These are phyloP conservation scores for Candida nemodendra DNA, from an alignment of 805 yeast species.

Conservation along the genomic window DNA sequence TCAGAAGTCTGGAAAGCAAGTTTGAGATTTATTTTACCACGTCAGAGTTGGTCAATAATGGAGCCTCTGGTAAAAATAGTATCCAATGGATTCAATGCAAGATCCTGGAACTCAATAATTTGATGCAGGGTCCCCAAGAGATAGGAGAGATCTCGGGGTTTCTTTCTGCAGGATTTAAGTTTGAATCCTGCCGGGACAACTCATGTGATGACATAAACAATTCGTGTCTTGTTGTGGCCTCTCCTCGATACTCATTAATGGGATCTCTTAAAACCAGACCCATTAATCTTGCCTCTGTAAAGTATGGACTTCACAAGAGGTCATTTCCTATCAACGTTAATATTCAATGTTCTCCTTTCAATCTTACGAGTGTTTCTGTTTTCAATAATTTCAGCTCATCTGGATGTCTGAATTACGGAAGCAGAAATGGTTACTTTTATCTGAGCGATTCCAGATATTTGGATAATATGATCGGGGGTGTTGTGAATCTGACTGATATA, in stretches of 20 bases:
- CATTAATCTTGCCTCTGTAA: not conserved
- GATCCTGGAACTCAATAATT: slow-evolving; percentile 6
- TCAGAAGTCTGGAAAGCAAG: slow-evolving; percentile 3
- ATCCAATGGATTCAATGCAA: slow-evolving; percentile 24
- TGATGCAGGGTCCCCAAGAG: not conserved
- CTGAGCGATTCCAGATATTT: slow-evolving; percentile 41
- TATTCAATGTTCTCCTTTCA: slow-evolving; percentile 26
- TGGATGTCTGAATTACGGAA: slow-evolving; percentile 28
- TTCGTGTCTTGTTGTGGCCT: slow-evolving; percentile 12
- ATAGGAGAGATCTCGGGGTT: slow-evolving; percentile 6
- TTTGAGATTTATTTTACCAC: slow-evolving; percentile 18
- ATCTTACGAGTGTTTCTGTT: slow-evolving; percentile 21
- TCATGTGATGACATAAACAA: slow-evolving; percentile 27
- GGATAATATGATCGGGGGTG: slow-evolving; percentile 47
- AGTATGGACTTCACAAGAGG: not conserved
- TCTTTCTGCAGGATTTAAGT: slow-evolving; percentile 20
- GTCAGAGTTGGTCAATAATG: slow-evolving; percentile 13
- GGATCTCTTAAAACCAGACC: slow-evolving; percentile 2
- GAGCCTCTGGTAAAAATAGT: slow-evolving; percentile 8
- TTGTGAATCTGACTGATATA: slow-evolving; percentile 21
- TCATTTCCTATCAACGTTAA: slow-evolving; percentile 8
- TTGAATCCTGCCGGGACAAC: slow-evolving; percentile 30
- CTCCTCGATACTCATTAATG: slow-evolving; percentile 11
- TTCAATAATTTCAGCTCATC: slow-evolving; percentile 18
- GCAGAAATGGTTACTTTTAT: slow-evolving; percentile 16